A percentile compares a stretch with the other conserved stretches of the same genome.
phyloP scores from a whole-genome alignment of 1,139 yeast genomes.

The Groenewaldozyma sp. region DNA sequence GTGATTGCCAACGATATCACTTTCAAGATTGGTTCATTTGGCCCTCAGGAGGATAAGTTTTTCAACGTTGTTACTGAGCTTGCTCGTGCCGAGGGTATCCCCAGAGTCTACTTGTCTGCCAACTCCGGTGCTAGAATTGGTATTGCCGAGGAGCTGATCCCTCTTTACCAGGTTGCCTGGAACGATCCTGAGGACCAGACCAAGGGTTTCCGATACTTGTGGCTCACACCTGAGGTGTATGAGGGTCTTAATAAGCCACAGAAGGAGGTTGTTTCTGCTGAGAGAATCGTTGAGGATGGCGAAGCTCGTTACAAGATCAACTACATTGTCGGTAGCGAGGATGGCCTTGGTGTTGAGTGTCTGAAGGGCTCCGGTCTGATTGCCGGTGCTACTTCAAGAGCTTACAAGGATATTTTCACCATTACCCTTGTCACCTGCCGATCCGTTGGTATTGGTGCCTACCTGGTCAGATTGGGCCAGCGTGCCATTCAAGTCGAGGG shows the following conservation, averaged over 20 bases:
- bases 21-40: conserved; percentile 95
- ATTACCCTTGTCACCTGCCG: conserved; percentile 94
- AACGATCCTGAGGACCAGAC: conserved; percentile 63
- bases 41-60: conserved; percentile 91
- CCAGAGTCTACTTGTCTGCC: conserved; percentile 91
- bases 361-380: conserved; percentile 95
- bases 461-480: conserved; percentile 94
- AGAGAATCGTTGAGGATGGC: conserved; percentile 74
- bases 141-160: conserved; percentile 89
- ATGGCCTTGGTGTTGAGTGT: conserved; percentile 97
- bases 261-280: conserved; percentile 53
- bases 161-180: conserved; percentile 90
- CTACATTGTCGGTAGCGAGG: conserved; percentile 86
- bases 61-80: conserved; percentile 87
- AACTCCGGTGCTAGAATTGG: conserved; percentile 99
- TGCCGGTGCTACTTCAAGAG: conserved; percentile 97
- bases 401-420: conserved; percentile 94
- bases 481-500: conserved; percentile 98
- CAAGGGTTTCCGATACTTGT: conserved; percentile 85
- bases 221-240: conserved; percentile 63
- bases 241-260: conserved; percentile 50
- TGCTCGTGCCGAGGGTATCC: conserved; percentile 85
- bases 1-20: conserved; percentile 96
- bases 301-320: conserved; percentile 73
- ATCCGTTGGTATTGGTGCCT: conserved; percentile 99